Evolutionary conservation across 225 moss, liverwort and hornwort genomes (phyloP).

Genomic region (Asterella californica): DNA sequence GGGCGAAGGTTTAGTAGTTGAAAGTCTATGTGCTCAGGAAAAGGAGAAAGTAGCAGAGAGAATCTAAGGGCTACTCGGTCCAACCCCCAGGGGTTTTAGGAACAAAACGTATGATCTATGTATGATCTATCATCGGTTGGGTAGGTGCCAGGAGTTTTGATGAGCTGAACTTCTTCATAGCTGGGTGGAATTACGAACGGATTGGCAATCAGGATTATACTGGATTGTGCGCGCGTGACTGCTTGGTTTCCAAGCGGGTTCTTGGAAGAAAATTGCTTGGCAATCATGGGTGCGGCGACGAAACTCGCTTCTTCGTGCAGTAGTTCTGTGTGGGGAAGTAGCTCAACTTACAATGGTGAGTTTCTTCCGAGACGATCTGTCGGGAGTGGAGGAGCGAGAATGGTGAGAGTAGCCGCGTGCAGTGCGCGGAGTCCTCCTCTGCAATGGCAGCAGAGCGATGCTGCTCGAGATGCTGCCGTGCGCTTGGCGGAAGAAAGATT

Average conservation of each 20-base stretch:
- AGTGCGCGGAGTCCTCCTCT: conserved; percentile 14
- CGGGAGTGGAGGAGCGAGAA: not conserved
- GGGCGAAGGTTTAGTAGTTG: not conserved
- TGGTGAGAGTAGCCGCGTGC: conserved; percentile 4
- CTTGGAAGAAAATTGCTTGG: not conserved
- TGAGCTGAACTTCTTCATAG: not conserved
- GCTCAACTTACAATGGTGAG: not conserved
- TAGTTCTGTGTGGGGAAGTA: not conserved
- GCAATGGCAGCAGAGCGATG: conserved; percentile 42
- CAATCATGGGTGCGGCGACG: not conserved
- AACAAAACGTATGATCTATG: not conserved
- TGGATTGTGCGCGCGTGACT: not conserved
- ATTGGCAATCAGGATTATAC: not conserved
- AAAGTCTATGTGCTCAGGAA: not conserved
- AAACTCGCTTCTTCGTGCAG: not conserved
- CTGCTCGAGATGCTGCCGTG: conserved; percentile 9
- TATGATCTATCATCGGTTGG: not conserved
- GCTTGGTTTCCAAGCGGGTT: not conserved
- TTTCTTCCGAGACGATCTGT: not conserved
- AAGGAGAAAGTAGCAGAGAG: not conserved
- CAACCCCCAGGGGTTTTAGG: not conserved
- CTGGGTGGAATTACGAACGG: not conserved
- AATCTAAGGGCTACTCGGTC: too few relatives aligned
- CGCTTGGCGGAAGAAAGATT: conserved; percentile 9
- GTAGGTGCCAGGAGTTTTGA: not conserved